phyloP scores from a whole-genome alignment of 495 filamentous ascomycete genomes.

The Clavariopsis aquatica region DNA sequence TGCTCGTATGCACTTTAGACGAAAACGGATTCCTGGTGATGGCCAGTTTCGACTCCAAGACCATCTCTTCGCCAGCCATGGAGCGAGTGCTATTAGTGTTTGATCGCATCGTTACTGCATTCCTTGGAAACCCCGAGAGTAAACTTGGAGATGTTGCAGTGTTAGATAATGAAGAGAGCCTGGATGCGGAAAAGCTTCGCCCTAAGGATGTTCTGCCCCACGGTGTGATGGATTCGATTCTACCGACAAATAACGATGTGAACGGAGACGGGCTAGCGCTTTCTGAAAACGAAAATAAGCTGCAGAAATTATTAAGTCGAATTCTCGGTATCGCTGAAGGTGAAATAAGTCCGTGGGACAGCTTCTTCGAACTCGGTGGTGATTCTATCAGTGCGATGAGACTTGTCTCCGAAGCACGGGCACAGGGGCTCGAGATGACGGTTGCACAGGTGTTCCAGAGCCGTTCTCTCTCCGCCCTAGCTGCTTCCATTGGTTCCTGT shows the following conservation, averaged over 20 bases:
- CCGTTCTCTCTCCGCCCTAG: constrained; percentile 23
- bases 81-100: constrained; percentile 50
- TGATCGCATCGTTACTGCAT: constrained; percentile 31
- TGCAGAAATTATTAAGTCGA: constrained; percentile 17
- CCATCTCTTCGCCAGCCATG: constrained; percentile 50
- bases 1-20: constrained; percentile 62
- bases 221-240: neutral
- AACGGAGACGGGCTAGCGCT: neutral
- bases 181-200: constrained; percentile 9
- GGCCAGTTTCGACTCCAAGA: constrained; percentile 62
- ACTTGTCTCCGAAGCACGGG: constrained; percentile 45
- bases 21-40: constrained; percentile 59
- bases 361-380: constrained; percentile 58
- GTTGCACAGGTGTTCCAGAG: constrained; percentile 33
- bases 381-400: constrained; percentile 61
- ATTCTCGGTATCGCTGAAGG: constrained; percentile 18
- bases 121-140: constrained; percentile 8
- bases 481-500: neutral
- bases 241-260: neutral
- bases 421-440: constrained; percentile 13
- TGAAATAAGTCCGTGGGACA: constrained; percentile 49
- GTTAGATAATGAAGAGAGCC: constrained; percentile 19
- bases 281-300: constrained; percentile 20
- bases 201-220: constrained; percentile 7
- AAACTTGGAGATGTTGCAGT: constrained; percentile 18